Conservation (phyloP, 164 flowering plant genomes). For the Vitis vinifera region ASM3070453v1 NC_081814.1:6365001-6365500, state of each 20-base stretch:
- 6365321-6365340: constrained; percentile 17
- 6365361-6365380: constrained; percentile 25
- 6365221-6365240: neutral
- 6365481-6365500: constrained; percentile 69
- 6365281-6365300: neutral
- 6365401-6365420: constrained; percentile 21
- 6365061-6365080: neutral
- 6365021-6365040: no score
- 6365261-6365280: constrained; percentile 1
- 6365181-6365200: constrained; percentile 7
- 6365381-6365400: constrained; percentile 24
- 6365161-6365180: constrained; percentile 20
- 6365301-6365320: constrained; percentile 38
- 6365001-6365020: neutral
- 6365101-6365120: neutral
- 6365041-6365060: neutral
- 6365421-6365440: constrained; percentile 18
- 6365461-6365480: constrained; percentile 74
- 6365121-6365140: constrained; percentile 13
- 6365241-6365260: neutral
- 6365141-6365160: constrained; percentile 39
- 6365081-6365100: neutral
- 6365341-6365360: constrained; percentile 23
- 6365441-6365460: constrained; percentile 54
- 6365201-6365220: constrained; percentile 5